Base-by-base conservation (phyloP, 2,329 filamentous ascomycete species). In the Fusarium cyanostomum region DNA sequence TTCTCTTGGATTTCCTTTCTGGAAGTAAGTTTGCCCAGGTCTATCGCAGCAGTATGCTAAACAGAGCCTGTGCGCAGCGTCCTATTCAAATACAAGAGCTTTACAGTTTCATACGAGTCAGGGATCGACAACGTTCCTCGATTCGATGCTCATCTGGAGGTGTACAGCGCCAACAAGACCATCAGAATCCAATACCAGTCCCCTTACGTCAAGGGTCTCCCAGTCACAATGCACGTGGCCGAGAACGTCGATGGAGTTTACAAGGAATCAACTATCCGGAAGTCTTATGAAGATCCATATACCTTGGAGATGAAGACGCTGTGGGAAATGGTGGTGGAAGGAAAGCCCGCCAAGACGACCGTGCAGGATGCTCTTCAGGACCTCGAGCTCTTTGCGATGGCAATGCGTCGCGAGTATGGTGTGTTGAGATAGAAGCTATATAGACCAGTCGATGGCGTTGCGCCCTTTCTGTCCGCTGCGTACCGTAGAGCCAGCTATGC, bases 131-230 rank as follows among this genome's bases (percentile, higher is more conserved):
- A 71, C 1, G 79, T 89, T 1, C 83, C 85, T 0, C 66, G 73
- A 0, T 86, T 86, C 45, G 84, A 86, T 51, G 81, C 83, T 0
- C 77, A 81, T 38, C 70, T 86, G 7, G 81, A 81, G 3, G 75
- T 89, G 0, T 88, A 86, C 61, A 80, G 80, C 0, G 70, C 76
- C 13, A 74, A 79, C 7, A 89, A 88, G 73, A 81, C 80, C 0
- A 81, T 89, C 0, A 78, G 75, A 2, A 76, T 89, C 10, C 69
- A 82, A 31, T 86, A 83, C 61, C 84, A 89, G 53, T 82, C 84
- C 0, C 86, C 86, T 0, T 86, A 82, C 53, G 76, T 86, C n/a
- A 85, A 85, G 62, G 84, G 80, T 0, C 71, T 86, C 2, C 81
- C 82, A 0, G 81, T 84, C 21, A 81, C 75, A 7, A 79, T 86